phyloP scores from a whole-genome alignment of 2,329 filamentous ascomycete species.

The Madurella mycetomatis region DNA sequence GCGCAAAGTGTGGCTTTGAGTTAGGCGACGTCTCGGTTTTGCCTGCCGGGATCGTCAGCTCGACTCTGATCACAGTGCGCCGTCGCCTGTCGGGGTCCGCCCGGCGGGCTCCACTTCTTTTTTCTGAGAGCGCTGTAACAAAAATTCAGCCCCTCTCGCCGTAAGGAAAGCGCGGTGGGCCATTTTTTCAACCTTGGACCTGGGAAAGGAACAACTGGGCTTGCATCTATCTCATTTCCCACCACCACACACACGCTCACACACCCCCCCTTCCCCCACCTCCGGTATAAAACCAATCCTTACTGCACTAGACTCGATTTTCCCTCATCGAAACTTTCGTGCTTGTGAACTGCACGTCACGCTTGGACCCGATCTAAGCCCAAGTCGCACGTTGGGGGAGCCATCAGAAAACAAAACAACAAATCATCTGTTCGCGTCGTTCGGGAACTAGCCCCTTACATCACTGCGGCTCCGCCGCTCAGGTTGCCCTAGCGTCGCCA shows the following conservation, averaged over 20 bases:
- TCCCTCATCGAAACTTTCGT: constrained; percentile 20
- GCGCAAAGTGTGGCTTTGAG: neutral
- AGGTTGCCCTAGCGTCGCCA: constrained; percentile 12
- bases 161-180: neutral
- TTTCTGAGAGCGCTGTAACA: neutral
- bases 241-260: no score
- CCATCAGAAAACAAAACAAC: neutral
- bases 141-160: neutral
- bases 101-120: neutral
- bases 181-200: neutral
- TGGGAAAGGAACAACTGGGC: neutral
- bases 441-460: constrained; percentile 1
- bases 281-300: constrained; percentile 25
- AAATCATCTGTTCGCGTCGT: neutral
- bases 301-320: constrained; percentile 27
- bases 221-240: constrained; percentile 15
- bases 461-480: constrained; percentile 17
- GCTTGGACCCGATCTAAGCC: neutral
- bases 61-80: neutral
- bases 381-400: neutral
- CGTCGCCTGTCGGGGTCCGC: neutral
- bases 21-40: neutral
- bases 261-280: constrained; percentile 11
- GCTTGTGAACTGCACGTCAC: neutral
- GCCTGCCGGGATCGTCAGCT: no score